Evolutionary conservation across 2,329 filamentous ascomycete genomes (phyloP), one percentile per base, ranked within the genome.

Genomic region (Trichophyton equinum): DNA sequence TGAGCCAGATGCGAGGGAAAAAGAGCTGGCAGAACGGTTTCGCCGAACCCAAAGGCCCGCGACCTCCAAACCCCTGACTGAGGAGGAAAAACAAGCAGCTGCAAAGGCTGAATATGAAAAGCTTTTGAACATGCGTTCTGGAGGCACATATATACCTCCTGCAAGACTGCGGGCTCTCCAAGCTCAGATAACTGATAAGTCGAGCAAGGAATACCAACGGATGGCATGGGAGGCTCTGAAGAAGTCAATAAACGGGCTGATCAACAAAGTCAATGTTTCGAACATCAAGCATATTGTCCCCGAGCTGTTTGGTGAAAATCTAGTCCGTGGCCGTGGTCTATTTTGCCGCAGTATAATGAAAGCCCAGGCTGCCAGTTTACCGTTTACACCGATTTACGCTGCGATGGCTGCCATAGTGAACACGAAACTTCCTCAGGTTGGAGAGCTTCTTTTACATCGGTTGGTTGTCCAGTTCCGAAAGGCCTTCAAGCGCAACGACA

Each of bases 211-310:
- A 76, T 97, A 96, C 72, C 94, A 97, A 81, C 89, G 94, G 68
- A 95, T 99, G 89, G 91, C 91, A 7, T 99, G 94, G 94, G 94
- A 99, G 75, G 92, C 92, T 11, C 78, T 99, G 70, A 99, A 99
- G 79, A 99, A 99, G 79, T 94, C 89, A 57, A 96, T 99, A 76
- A 97, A 99, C 72, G 94, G 94, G 68, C 78, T 99, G 66, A 96
- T 99, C 81, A 99, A 99, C 82, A 99, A 99, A 79, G 88, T 96
- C 79, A 97, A 97, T 75, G 89, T 92, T 61, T 89, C 88, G 38
- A 99, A 99, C 74, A 97, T 99, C 81, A 97, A 99, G 76, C 83
- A 88, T 71, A 96, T 99, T 64, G 91, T 97, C 25, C 92, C 92
- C 1, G 94, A 99, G 76, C 80, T 99, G 53, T 99, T 99, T 75